Conservation (phyloP, 805 yeast genomes). For the Saturnispora gosingensis region DNA sequence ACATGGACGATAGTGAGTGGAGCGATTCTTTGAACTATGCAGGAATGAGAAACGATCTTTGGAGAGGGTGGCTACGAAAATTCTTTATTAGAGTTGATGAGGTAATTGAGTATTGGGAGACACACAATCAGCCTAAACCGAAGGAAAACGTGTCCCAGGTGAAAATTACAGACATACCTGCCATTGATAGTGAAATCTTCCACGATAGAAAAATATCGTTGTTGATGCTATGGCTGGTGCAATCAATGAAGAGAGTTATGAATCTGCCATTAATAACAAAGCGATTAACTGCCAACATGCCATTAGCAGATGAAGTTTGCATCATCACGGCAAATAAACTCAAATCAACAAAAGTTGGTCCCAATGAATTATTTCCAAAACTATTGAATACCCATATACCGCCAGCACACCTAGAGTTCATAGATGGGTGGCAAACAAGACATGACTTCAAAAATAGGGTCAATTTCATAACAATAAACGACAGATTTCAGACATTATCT, state of each 20-base stretch:
- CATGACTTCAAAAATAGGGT: constrained; percentile 24
- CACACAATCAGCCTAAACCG: not conserved
- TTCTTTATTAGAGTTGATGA: constrained; percentile 14
- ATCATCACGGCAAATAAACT: constrained; percentile 23
- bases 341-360: constrained; percentile 12
- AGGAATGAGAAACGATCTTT: constrained; percentile 24
- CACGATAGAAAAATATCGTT: constrained; percentile 24
- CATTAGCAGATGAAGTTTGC: constrained; percentile 17
- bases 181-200: constrained; percentile 16
- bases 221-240: constrained; percentile 25
- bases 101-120: constrained; percentile 14
- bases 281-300: constrained; percentile 9
- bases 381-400: constrained; percentile 16
- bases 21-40: constrained; percentile 27
- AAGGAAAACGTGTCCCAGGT: not conserved
- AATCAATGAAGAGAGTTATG: constrained; percentile 21
- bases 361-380: constrained; percentile 7
- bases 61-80: constrained; percentile 23
- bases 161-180: constrained; percentile 14
- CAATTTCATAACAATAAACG: constrained; percentile 22
- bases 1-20: constrained; percentile 25
- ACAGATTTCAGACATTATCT: constrained; percentile 15
- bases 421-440: constrained; percentile 28
- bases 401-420: constrained; percentile 23
- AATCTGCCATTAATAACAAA: constrained; percentile 18